phyloP scores from a whole-genome alignment of 2,329 filamentous ascomycete genomes.

The Alternaria incomplexa region DNA sequence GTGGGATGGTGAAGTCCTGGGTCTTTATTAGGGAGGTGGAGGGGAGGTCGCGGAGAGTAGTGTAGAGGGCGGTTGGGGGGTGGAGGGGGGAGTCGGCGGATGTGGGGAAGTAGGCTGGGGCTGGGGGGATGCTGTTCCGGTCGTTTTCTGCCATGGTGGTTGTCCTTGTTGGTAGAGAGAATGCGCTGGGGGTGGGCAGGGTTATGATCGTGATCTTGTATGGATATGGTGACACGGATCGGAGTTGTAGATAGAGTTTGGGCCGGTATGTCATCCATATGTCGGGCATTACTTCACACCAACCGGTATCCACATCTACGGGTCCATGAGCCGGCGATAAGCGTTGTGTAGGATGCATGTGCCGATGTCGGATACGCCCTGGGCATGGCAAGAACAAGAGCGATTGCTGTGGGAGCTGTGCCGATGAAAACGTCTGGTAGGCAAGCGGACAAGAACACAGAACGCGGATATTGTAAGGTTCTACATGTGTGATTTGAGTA shows the following conservation, averaged over 20 bases:
- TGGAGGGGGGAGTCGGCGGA: slow-evolving; percentile 36
- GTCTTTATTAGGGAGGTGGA: slow-evolving; percentile 13
- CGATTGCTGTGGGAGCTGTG: background rate
- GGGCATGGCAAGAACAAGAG: background rate
- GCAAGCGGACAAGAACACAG: background rate
- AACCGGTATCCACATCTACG: background rate
- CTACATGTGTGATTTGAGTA: background rate
- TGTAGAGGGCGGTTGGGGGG: slow-evolving; percentile 41
- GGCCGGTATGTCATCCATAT: background rate
- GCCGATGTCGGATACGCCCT: slow-evolving; percentile 10
- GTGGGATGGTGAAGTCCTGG: slow-evolving; percentile 62
- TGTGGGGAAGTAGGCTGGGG: slow-evolving; percentile 47
- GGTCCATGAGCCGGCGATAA: slow-evolving; percentile 10
- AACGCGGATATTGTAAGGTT: background rate
- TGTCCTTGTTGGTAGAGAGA: background rate
- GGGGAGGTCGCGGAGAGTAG: slow-evolving; percentile 22
- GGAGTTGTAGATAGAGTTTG: background rate
- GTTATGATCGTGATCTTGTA: background rate
- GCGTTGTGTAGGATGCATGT: background rate
- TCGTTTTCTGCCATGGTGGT: slow-evolving; percentile 7
- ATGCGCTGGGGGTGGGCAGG: background rate
- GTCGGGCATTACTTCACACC: background rate
- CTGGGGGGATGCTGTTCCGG: slow-evolving; percentile 22
- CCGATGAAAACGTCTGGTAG: background rate
- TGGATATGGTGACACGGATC: background rate